phyloP scores from a whole-genome alignment of 495 filamentous ascomycete genomes.

The Xylaria telfairii region DNA sequence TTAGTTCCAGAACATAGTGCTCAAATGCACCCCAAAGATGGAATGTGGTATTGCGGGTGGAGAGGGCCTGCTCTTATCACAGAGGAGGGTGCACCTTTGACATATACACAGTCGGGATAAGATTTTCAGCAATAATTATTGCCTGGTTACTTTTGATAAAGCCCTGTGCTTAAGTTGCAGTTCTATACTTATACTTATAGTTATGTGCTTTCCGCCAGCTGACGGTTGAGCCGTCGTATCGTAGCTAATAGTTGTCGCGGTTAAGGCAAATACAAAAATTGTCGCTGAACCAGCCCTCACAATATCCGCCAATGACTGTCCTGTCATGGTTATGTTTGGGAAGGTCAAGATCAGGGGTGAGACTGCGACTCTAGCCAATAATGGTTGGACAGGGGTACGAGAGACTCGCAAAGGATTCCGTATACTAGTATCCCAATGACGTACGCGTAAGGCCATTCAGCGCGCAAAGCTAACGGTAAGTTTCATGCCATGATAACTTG shows the following conservation, averaged over 20 bases:
- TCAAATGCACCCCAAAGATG: background rate
- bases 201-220: background rate
- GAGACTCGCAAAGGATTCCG: background rate
- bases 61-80: background rate
- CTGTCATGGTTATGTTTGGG: too few relatives aligned
- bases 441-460: background rate
- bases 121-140: background rate
- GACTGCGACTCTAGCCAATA: too few relatives aligned
- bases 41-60: slow-evolving; percentile 22
- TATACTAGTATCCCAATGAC: background rate
- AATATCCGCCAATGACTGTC: too few relatives aligned
- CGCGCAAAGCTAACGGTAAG: background rate
- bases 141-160: background rate
- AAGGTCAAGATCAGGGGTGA: too few relatives aligned
- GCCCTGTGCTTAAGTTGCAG: background rate
- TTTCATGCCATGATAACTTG: background rate
- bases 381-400: too few relatives aligned
- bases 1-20: background rate
- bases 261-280: too few relatives aligned
- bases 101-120: background rate
- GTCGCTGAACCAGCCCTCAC: too few relatives aligned
- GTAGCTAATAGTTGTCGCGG: too few relatives aligned
- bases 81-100: slow-evolving; percentile 2
- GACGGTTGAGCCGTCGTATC: too few relatives aligned
- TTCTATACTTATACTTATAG: background rate